A percentile compares a stretch with the other conserved stretches of the same genome.
Conservation (phyloP, 768 basidiomycete species). For the Amanita exitialis region DNA sequence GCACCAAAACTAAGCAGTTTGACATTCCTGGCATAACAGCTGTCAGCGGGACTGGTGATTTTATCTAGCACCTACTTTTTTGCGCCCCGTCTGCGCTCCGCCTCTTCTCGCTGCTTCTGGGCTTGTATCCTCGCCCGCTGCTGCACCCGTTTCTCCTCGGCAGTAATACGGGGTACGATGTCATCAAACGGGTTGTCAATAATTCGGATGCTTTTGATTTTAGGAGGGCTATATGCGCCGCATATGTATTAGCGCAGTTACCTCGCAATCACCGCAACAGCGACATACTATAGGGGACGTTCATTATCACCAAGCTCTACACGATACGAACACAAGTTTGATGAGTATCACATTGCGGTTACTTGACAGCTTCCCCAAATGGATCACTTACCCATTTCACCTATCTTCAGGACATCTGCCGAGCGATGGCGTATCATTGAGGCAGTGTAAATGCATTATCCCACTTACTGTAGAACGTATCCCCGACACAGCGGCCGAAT, state of each 20-base stretch:
- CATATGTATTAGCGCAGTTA: background rate
- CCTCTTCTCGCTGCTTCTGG: slow-evolving; percentile 72
- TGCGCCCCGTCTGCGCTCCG: slow-evolving; percentile 58
- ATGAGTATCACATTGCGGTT: background rate
- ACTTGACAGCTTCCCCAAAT: background rate
- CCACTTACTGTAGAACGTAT: slow-evolving; percentile 78
- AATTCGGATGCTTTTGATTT: slow-evolving; percentile 77
- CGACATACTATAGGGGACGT: slow-evolving; percentile 69
- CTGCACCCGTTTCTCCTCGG: slow-evolving; percentile 81
- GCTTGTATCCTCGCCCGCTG: slow-evolving; percentile 69
- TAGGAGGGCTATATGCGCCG: slow-evolving; percentile 59
- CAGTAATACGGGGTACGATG: slow-evolving; percentile 93
- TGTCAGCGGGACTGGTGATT: background rate
- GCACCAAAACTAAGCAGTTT: slow-evolving; percentile 84
- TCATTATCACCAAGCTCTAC: slow-evolving; percentile 66
- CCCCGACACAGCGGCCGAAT: slow-evolving; percentile 84
- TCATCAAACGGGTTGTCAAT: slow-evolving; percentile 93
- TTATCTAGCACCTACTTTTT: slow-evolving; percentile 60
- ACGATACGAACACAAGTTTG: background rate
- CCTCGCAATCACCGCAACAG: background rate
- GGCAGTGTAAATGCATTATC: background rate
- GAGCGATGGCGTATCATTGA: background rate
- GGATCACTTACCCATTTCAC: slow-evolving; percentile 64
- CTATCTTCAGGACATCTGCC: slow-evolving; percentile 85
- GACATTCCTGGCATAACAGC: slow-evolving; percentile 54